Percentiles rank a stretch among this genome's conserved stretches.
Conservation (phyloP, 225 moss, liverwort and hornwort genomes). For the Physcomitrium patens region DNA sequence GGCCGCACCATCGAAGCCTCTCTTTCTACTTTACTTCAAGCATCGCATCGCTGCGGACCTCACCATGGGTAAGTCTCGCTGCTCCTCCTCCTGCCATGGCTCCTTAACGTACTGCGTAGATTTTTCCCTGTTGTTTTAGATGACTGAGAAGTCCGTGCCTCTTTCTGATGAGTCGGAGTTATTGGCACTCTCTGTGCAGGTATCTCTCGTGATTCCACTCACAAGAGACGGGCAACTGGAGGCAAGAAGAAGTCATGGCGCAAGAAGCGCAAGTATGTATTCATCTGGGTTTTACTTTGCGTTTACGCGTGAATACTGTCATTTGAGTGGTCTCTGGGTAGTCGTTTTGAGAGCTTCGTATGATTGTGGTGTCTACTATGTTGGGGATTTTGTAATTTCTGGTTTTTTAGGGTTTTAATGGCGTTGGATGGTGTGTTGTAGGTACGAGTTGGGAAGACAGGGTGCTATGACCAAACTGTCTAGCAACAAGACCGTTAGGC, state of each 20-base stretch:
- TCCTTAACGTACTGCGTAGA: too few species aligned
- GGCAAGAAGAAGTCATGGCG: constrained; percentile 99
- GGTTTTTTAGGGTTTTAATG: constrained; percentile 9
- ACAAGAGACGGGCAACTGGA: constrained; percentile 96
- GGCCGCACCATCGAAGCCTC: too few species aligned
- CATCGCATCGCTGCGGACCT: too few species aligned
- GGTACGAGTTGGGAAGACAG: constrained; percentile 95
- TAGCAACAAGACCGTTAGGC: constrained; percentile 85
- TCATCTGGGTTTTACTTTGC: background rate
- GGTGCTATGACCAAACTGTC: constrained; percentile 93
- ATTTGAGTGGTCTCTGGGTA: too few species aligned
- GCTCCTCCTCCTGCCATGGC: too few species aligned
- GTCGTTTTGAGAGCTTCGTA: background rate
- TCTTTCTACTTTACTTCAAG: too few species aligned
- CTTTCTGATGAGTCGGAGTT: too few species aligned
- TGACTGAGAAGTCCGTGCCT: too few species aligned
- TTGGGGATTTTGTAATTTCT: background rate
- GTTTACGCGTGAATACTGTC: too few species aligned
- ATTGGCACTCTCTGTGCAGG: constrained; percentile 39
- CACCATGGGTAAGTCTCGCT: too few species aligned
- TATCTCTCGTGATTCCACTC: constrained; percentile 98
- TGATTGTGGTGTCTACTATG: background rate
- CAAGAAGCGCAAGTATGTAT: constrained; percentile 91
- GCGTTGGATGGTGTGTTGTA: constrained; percentile 30
- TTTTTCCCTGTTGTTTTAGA: too few species aligned